Percentiles rank a stretch among this genome's conserved stretches.
These are phyloP conservation scores for Oidiodendron maius DNA, from an alignment of 495 filamentous ascomycete species.

Conservation along the genomic window DNA sequence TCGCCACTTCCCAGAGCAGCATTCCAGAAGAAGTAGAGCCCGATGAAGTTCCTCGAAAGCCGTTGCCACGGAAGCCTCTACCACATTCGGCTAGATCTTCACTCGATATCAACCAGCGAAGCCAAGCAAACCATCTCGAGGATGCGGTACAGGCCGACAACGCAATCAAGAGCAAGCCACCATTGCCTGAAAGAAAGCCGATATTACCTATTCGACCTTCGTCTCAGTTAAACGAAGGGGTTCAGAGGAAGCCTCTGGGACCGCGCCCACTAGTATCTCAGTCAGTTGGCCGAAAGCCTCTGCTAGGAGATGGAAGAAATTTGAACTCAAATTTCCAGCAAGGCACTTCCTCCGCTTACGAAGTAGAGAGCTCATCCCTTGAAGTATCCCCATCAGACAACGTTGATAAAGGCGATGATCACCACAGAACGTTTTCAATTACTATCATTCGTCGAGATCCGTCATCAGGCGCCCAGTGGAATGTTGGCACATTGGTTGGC, in stretches of 20 bases:
- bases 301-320: slow-evolving; percentile 11
- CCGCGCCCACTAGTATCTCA: slow-evolving; percentile 15
- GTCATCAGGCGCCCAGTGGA: slow-evolving; percentile 75
- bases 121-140: not conserved
- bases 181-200: too few relatives aligned
- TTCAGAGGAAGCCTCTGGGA: slow-evolving; percentile 15
- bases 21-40: slow-evolving; percentile 28
- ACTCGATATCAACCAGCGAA: slow-evolving; percentile 9
- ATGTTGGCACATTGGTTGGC: slow-evolving; percentile 66
- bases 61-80: slow-evolving; percentile 17
- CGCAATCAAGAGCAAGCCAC: too few relatives aligned
- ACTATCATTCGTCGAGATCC: slow-evolving; percentile 88
- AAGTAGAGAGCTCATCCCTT: not conserved
- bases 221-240: not conserved
- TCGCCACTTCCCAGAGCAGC: slow-evolving; percentile 39
- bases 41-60: slow-evolving; percentile 7
- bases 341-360: not conserved
- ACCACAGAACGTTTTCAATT: slow-evolving; percentile 46
- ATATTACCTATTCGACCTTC: too few relatives aligned
- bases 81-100: slow-evolving; percentile 16
- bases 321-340: not conserved
- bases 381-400: not conserved
- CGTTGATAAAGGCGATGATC: not conserved
- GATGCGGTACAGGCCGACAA: slow-evolving; percentile 1
- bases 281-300: slow-evolving; percentile 1